Percentiles rank a stretch among this genome's conserved stretches.
Conservation (phyloP, 2,329 filamentous ascomycete species). For the Fusarium avenaceum region DNA sequence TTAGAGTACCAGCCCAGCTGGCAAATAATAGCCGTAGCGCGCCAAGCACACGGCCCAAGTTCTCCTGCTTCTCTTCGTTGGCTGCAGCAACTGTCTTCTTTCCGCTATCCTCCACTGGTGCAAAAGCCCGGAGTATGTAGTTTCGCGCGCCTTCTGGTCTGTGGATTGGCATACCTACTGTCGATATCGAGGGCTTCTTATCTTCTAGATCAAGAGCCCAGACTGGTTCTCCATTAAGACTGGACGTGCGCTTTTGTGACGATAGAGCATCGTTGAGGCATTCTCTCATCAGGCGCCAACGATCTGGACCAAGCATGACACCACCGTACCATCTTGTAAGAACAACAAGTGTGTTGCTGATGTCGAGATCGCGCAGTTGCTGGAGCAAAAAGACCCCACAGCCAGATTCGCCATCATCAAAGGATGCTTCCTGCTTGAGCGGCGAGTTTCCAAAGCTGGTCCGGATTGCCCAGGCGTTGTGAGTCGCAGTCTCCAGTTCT, state of each 20-base stretch:
- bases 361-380: conserved; percentile 64
- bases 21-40: conserved; percentile 78
- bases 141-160: conserved; percentile 76
- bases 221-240: conserved; percentile 64
- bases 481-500: conserved; percentile 66
- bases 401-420: conserved; percentile 73
- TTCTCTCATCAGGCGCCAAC: conserved; percentile 73
- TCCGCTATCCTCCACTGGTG: conserved; percentile 51
- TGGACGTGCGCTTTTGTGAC: conserved; percentile 58
- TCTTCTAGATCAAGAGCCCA: conserved; percentile 72
- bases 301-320: conserved; percentile 71
- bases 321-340: conserved; percentile 74
- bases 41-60: conserved; percentile 76
- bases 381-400: conserved; percentile 69
- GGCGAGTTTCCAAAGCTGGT: conserved; percentile 56
- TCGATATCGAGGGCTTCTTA: conserved; percentile 57
- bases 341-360: conserved; percentile 68
- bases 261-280: conserved; percentile 68
- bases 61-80: conserved; percentile 74
- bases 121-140: conserved; percentile 73
- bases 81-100: conserved; percentile 61
- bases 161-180: conserved; percentile 76
- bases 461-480: conserved; percentile 68
- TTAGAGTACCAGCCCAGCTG: conserved; percentile 79
- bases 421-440: conserved; percentile 63